Base-by-base conservation (phyloP, 2,329 filamentous ascomycete species). In the Aureobasidium sp. region DNA sequence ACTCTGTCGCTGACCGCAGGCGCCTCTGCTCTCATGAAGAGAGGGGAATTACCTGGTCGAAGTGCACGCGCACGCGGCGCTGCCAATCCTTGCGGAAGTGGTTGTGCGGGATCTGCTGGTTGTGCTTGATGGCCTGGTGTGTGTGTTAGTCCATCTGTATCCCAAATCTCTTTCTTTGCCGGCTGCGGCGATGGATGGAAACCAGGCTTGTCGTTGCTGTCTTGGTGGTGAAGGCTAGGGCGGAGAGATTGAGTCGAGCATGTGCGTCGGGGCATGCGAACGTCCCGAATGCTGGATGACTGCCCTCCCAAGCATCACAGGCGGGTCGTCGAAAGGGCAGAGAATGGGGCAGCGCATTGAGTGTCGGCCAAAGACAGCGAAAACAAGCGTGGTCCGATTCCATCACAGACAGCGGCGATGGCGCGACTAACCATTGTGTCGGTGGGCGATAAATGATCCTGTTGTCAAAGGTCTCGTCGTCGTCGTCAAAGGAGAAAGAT, bases 1-100 rank as follows among this genome's bases (percentile, higher is more conserved):
- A 72, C 72, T 72, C 72, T 70, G 71, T 65, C 71, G 61, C 53
- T 61, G 69, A 66, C 67, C 71, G 72, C 77, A 78, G 79, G 79
- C 78, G 79, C 79, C 78, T 76, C 78, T 76, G 72, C 78, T 79
- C 78, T 81, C 78, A 79, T 66, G 62, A 66, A 65, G 76, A 79
- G 74, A 78, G 78, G 81, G 80, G 77, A 80, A 76, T 82, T 93
- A 96, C 93, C 91, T 97, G 94, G 86, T 99, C 91, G 84, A 99
- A 99, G 87, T 99, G 94, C 82, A 90, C 90, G 83, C 91, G 90
- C 78, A 99, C 94, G 83, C 92, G 90, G 84, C 91, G 90, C 83
- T 97, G 92, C 94, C 94, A 99, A 86, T 99, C 92, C 91, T 96
- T 97, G 84, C 91, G 92, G 90, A 96, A 96, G 80, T 97, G 92